Conservation (phyloP, 1,139 yeast genomes). For the Nadsonia commutata region DNA sequence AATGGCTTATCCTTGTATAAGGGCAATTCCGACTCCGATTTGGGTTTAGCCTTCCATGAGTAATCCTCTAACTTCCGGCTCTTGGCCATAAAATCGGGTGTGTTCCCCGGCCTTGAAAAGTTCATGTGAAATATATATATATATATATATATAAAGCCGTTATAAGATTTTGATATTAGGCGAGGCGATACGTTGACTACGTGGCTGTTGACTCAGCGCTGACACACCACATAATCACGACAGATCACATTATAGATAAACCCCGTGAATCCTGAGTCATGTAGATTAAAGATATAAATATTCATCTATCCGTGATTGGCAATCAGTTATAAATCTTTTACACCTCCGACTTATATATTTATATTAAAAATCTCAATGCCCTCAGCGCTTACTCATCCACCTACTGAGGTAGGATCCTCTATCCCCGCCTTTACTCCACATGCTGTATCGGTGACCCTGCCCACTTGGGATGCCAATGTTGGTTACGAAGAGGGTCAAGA, state of each 20-base stretch:
- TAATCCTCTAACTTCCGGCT: constrained; percentile 4
- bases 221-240: too few relatives aligned
- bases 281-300: too few relatives aligned
- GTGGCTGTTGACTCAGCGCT: too few relatives aligned
- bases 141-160: too few relatives aligned
- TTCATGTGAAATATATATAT: constrained; percentile 1
- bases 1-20: constrained; percentile 24
- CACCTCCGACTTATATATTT: too few relatives aligned
- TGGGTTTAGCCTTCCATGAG: constrained; percentile 3
- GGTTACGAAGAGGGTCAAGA: constrained; percentile 85
- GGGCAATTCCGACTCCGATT: constrained; percentile 13
- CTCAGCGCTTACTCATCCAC: constrained; percentile 14
- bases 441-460: constrained; percentile 86
- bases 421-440: constrained; percentile 83
- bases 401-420: constrained; percentile 54
- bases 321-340: too few relatives aligned
- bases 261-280: too few relatives aligned
- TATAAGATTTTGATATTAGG: too few relatives aligned
- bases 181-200: too few relatives aligned
- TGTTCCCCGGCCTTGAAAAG: constrained; percentile 4
- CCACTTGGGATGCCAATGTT: constrained; percentile 86
- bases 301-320: too few relatives aligned
- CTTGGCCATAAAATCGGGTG: constrained; percentile 5
- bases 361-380: constrained; percentile 7
- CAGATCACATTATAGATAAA: too few relatives aligned